Percentiles rank a stretch among this genome's conserved stretches.
phyloP scores from a whole-genome alignment of 106 monocot species.

The Acorus calamus region DNA sequence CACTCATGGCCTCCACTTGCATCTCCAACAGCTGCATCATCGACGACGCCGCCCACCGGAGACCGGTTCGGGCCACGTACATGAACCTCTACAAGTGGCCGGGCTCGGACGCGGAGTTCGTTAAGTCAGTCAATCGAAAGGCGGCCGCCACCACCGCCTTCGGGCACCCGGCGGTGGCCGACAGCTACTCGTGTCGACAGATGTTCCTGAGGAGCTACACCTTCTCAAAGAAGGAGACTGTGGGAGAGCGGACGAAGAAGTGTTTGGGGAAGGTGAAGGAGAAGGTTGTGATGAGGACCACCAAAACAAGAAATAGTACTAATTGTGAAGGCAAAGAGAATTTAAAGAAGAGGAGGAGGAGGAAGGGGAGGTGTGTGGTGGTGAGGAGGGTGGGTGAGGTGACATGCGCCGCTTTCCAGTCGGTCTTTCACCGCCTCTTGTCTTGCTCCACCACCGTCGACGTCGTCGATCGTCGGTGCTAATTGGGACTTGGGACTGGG shows the following conservation, averaged over 20 bases:
- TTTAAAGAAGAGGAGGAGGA: constrained; percentile 1
- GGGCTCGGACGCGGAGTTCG: constrained; percentile 74
- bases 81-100: constrained; percentile 8
- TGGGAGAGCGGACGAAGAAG: constrained; percentile 41
- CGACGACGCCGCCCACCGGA: too few species aligned
- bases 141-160: background rate
- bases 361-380: constrained; percentile 1
- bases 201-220: constrained; percentile 85
- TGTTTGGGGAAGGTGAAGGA: constrained; percentile 44
- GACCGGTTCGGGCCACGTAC: too few species aligned
- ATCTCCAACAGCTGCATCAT: too few species aligned
- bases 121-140: constrained; percentile 21
- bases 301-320: background rate
- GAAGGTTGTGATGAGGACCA: constrained; percentile 12
- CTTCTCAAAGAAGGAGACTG: constrained; percentile 68
- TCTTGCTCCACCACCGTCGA: constrained; percentile 30
- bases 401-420: constrained; percentile 13
- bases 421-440: constrained; percentile 35
- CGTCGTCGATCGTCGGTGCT: too few species aligned
- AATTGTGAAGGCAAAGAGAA: too few species aligned
- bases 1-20: too few species aligned
- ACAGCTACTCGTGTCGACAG: constrained; percentile 69
- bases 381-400: constrained; percentile 7
- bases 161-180: constrained; percentile 31
- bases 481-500: too few species aligned